These are phyloP conservation scores for Arthrobotrys megalospora DNA, from an alignment of 2,329 filamentous ascomycete species.

Conservation along the genomic window DNA sequence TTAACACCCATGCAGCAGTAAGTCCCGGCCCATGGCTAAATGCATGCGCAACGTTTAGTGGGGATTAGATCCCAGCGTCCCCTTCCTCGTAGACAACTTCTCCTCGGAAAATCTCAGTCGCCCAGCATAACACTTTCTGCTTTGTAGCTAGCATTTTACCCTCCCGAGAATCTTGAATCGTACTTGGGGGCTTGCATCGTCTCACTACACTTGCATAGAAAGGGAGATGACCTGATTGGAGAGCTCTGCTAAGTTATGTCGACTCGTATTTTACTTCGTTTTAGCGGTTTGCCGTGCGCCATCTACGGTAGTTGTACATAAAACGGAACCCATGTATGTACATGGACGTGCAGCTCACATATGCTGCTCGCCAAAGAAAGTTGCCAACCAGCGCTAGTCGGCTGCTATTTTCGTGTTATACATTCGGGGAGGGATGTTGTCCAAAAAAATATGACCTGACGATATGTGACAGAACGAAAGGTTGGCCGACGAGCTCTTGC, in stretches of 20 bases:
- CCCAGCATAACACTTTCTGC: not conserved
- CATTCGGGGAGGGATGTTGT: slow-evolving; percentile 29
- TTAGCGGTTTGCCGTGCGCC: slow-evolving; percentile 5
- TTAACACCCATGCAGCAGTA: slow-evolving; percentile 22
- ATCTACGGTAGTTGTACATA: slow-evolving; percentile 17
- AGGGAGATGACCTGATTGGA: slow-evolving; percentile 19
- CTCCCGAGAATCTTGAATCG: not conserved
- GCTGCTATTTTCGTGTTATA: slow-evolving; percentile 27
- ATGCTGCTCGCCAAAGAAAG: slow-evolving; percentile 24
- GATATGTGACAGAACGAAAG: slow-evolving; percentile 5
- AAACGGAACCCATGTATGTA: slow-evolving; percentile 16
- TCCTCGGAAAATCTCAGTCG: not conserved
- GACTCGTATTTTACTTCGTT: not conserved
- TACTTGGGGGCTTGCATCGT: slow-evolving; percentile 27
- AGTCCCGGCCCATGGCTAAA: not conserved
- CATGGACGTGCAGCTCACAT: slow-evolving; percentile 33
- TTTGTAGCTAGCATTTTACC: not conserved
- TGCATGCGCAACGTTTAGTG: slow-evolving; percentile 14
- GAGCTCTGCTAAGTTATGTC: not conserved
- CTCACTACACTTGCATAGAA: slow-evolving; percentile 25
- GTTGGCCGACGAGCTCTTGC: slow-evolving; percentile 36
- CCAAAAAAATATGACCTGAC: slow-evolving; percentile 36
- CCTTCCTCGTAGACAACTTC: not conserved
- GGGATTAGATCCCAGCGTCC: not conserved
- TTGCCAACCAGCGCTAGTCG: slow-evolving; percentile 17